Evolutionary conservation across 345 rosid genomes (phyloP).

Genomic region (Balakata baccata): DNA sequence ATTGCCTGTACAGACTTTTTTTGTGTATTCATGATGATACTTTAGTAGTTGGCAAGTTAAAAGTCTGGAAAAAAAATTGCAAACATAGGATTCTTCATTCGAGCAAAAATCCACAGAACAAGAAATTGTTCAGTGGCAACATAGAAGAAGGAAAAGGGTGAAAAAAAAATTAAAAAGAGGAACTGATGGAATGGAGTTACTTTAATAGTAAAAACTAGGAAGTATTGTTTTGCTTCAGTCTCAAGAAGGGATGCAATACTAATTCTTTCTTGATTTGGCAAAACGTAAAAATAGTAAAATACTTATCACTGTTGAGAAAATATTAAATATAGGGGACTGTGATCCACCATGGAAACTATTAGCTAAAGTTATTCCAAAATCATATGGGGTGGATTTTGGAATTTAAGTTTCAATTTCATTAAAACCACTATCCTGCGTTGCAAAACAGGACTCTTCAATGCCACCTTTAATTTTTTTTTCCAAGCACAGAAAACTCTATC

Average conservation of each 20-base stretch:
- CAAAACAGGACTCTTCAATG: background rate
- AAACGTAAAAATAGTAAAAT: background rate
- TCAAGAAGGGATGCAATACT: background rate
- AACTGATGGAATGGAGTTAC: background rate
- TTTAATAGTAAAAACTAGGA: background rate
- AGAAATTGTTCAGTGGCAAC: background rate
- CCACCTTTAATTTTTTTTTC: no score
- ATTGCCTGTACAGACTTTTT: background rate
- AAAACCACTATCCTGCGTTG: background rate
- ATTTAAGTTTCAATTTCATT: background rate
- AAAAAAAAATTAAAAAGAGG: no score
- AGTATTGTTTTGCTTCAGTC: background rate
- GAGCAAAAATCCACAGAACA: background rate
- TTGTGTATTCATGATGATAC: background rate
- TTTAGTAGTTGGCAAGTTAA: background rate
- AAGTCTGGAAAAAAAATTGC: background rate
- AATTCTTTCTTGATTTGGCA: background rate
- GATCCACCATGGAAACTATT: no score
- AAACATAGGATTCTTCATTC: background rate
- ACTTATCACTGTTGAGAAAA: background rate
- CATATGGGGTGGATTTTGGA: background rate
- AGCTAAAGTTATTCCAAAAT: no score
- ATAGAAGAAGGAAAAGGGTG: background rate
- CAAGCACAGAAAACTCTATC: no score
- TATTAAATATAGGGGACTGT: background rate